A percentile compares a stretch with the other conserved stretches of the same genome.
phyloP scores from a whole-genome alignment of 2,329 filamentous ascomycete genomes.

The Verticillium isaacii region DNA sequence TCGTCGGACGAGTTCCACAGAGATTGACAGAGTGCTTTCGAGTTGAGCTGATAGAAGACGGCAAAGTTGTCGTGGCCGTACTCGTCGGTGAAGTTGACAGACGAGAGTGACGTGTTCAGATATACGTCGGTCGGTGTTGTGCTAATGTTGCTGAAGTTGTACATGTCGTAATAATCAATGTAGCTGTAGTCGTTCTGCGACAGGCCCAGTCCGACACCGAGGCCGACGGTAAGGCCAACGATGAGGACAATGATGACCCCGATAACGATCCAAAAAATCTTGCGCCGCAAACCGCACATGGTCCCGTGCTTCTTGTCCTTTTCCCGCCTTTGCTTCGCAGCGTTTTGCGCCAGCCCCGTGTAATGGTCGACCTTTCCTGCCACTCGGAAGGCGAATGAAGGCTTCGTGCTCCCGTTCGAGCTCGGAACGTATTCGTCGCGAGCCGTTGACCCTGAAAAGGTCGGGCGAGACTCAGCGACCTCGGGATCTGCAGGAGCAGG shows the following conservation, averaged over 20 bases:
- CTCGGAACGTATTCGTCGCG: not conserved
- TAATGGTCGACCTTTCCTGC: not conserved
- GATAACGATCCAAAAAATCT: slow-evolving; percentile 10
- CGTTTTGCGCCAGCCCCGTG: not conserved
- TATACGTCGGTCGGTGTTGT: not conserved
- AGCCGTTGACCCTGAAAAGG: not conserved
- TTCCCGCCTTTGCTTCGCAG: not conserved
- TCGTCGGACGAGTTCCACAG: slow-evolving; percentile 9
- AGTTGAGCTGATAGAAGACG: slow-evolving; percentile 8
- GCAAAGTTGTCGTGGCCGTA: slow-evolving; percentile 8
- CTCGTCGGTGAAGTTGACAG: slow-evolving; percentile 10
- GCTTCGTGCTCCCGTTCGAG: not conserved
- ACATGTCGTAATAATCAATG: not conserved
- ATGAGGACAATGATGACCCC: slow-evolving; percentile 1
- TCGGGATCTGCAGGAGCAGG: not conserved
- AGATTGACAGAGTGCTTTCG: slow-evolving; percentile 5
- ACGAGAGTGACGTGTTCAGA: slow-evolving; percentile 3
- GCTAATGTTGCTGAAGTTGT: not conserved
- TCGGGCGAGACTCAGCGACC: not conserved
- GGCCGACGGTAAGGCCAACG: slow-evolving; percentile 7
- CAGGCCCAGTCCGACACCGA: slow-evolving; percentile 6
- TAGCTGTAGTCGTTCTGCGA: not conserved
- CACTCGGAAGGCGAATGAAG: not conserved
- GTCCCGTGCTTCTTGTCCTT: not conserved
- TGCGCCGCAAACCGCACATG: slow-evolving; percentile 9